Evolutionary conservation across 2,329 filamentous ascomycete species (phyloP).

Genomic region (Aurifilum marmelostoma): DNA sequence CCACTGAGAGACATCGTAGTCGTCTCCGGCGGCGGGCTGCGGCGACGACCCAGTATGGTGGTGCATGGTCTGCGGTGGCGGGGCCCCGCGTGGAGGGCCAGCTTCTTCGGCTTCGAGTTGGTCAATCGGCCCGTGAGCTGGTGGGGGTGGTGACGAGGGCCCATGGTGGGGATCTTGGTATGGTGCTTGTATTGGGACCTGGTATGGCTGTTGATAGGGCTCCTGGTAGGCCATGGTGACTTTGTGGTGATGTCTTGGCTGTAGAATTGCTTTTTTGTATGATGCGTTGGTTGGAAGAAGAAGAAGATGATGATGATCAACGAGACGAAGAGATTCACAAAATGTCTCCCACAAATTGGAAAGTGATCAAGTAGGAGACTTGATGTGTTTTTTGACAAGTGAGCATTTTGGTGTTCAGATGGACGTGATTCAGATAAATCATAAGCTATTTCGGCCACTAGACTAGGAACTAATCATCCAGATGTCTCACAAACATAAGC

Average conservation of each 20-base stretch:
- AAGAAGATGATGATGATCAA: not conserved
- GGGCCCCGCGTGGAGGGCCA: not conserved
- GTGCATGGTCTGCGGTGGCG: not conserved
- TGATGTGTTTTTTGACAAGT: no score
- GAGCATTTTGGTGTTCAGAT: not conserved
- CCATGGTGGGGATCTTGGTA: conserved; percentile 10
- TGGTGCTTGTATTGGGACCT: conserved; percentile 7
- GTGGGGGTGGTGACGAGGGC: not conserved
- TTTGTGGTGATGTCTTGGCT: not conserved
- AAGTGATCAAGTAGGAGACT: no score
- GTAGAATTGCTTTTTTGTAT: no score
- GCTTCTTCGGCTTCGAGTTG: conserved; percentile 30
- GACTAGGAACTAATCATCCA: not conserved
- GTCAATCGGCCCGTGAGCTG: conserved; percentile 41
- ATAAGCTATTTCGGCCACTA: not conserved
- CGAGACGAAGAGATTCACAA: not conserved
- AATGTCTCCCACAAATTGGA: not conserved
- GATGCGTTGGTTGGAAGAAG: no score
- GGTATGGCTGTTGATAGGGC: conserved; percentile 5
- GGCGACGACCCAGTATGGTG: not conserved
- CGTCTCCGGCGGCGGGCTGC: not conserved
- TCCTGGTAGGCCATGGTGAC: conserved; percentile 1
- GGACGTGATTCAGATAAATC: no score
- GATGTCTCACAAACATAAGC: not conserved
- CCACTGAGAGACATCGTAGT: conserved; percentile 36